Evolutionary conservation across 305 asterid species (phyloP), one percentile per base, ranked within the genome.

Genomic region (Fraxinus xanthoxyloides): DNA sequence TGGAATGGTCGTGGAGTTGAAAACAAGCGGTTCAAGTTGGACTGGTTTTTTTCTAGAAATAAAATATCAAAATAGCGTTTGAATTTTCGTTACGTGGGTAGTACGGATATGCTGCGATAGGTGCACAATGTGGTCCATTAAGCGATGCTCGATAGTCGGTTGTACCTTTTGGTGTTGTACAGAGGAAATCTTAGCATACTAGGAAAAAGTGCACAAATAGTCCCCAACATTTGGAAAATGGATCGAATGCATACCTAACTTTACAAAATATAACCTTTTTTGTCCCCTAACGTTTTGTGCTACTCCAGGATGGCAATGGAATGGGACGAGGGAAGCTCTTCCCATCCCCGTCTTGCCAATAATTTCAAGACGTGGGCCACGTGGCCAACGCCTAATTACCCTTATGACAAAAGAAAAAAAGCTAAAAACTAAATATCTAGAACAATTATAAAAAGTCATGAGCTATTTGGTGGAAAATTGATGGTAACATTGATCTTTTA

Each of bases 1-100:
- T 8, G 74, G n/a, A 67, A 8, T 56, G 19, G 56, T 17, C 1
- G 56, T 70, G 77, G 82, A 78, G 72, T 77, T 19, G 65, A 35
- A 79, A 56, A 46, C 38, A 21, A 65, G 65, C 74, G 69, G 82
- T 26, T 36, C 75, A 80, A 81, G 84, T 85, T 86, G 89, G 89
- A 84, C 86, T 63, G 35, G 79, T 85, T 82, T 83, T 83, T 80
- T 76, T 84, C 84, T 73, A 46, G 19, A 46, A 46, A 21, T 26
- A 23, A 61, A 59, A 61, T 23, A 63, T 24, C 26, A 61, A 19
- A 56, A 56, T 21, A 5, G 28, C 21, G 59, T 48, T 48, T 54
- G 28, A 59, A 59, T 59, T 59, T 59, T 59, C 28, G 15, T 59
- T 9, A 12, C 21, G 31, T 3, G 26, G 6, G 72, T 82, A 51